A percentile compares a stretch with the other conserved stretches of the same genome.
Conservation (phyloP, 2,329 filamentous ascomycete species). For the Phaeosphaeriaceae sp. region DNA sequence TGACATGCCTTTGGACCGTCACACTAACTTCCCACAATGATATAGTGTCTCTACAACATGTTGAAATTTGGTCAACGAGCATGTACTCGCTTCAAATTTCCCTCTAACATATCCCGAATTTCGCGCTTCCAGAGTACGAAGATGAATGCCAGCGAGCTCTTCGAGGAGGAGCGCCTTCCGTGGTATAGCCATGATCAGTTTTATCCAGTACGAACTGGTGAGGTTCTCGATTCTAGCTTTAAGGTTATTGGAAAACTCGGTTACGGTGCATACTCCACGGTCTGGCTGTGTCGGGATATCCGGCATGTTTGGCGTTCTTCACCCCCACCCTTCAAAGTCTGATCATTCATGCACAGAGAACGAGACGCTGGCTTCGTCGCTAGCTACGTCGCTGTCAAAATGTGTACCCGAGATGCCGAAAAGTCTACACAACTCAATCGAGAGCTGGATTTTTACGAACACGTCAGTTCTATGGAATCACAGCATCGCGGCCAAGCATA, state of each 20-base stretch:
- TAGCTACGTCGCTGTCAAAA: slow-evolving; percentile 25
- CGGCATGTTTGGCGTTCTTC: slow-evolving; percentile 26
- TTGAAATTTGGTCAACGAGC: slow-evolving; percentile 26
- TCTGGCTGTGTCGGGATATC: slow-evolving; percentile 36
- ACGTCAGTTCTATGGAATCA: slow-evolving; percentile 31
- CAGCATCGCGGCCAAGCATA: slow-evolving; percentile 29
- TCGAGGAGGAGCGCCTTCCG: slow-evolving; percentile 27
- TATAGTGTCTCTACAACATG: slow-evolving; percentile 25
- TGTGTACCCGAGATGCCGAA: slow-evolving; percentile 26
- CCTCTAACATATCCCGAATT: slow-evolving; percentile 23
- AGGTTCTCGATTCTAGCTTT: slow-evolving; percentile 29
- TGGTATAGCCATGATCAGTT: slow-evolving; percentile 28
- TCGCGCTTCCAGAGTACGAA: slow-evolving; percentile 27
- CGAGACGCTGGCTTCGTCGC: slow-evolving; percentile 23
- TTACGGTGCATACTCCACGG: slow-evolving; percentile 33
- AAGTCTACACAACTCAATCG: slow-evolving; percentile 20
- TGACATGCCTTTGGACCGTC: slow-evolving; percentile 21
- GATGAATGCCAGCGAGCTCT: slow-evolving; percentile 25
- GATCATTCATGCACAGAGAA: slow-evolving; percentile 21
- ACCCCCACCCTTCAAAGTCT: slow-evolving; percentile 22
- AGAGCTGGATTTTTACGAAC: slow-evolving; percentile 33
- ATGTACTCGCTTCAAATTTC: slow-evolving; percentile 29
- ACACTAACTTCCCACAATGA: slow-evolving; percentile 25
- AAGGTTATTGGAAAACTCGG: slow-evolving; percentile 36
- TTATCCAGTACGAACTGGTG: slow-evolving; percentile 31